These are phyloP conservation scores for Dictyostelium citrinum DNA, from an alignment of 78 protist genomes.

Conservation along the genomic window DNA sequence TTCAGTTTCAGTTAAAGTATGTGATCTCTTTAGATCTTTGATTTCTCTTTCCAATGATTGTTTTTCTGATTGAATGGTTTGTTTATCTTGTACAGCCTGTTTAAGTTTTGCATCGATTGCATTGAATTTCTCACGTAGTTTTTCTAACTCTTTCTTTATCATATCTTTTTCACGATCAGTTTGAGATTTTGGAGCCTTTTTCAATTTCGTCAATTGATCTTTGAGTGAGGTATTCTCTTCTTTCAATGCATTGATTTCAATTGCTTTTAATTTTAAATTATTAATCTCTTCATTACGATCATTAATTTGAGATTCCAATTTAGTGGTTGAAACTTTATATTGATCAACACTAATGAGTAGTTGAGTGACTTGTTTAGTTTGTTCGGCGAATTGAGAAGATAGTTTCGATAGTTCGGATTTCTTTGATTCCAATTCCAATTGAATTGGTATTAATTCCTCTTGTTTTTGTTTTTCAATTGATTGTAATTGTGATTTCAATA, in stretches of 20 bases:
- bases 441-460: not conserved
- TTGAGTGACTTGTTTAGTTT: conserved; percentile 4
- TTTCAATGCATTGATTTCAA: not conserved
- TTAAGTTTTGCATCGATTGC: conserved; percentile 3
- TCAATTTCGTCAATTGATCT: not conserved
- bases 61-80: conserved; percentile 26
- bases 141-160: conserved; percentile 14
- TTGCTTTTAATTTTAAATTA: not conserved
- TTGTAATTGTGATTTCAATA: not conserved
- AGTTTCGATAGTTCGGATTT: not conserved
- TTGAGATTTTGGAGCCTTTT: not conserved
- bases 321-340: not conserved
- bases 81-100: not conserved
- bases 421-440: not conserved
- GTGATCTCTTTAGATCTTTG: not conserved
- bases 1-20: not conserved
- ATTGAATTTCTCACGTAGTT: conserved; percentile 7
- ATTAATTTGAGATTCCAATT: not conserved
- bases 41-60: conserved; percentile 10
- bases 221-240: not conserved
- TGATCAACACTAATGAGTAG: not conserved
- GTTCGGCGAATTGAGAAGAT: not conserved
- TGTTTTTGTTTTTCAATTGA: too few relatives aligned
- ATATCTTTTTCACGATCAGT: conserved; percentile 20
- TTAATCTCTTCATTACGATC: not conserved